Percentiles rank a stretch among this genome's conserved stretches.
Evolutionary conservation across 2,329 filamentous ascomycete species (phyloP).

Genomic region (Colletotrichum phormii): DNA sequence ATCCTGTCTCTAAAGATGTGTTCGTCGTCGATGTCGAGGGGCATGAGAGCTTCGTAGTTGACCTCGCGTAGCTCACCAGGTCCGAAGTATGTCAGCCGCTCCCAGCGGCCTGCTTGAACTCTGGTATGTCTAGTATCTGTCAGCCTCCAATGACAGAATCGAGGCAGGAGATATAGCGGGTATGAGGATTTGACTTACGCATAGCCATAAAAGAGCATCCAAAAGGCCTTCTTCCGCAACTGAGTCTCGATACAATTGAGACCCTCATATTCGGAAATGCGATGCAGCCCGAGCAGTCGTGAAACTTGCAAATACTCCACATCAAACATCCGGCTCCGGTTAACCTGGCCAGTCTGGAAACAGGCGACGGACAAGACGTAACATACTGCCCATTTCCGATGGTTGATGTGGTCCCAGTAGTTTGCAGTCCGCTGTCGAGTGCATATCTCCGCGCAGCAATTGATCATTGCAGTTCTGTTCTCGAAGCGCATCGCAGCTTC

Average conservation of each 20-base stretch:
- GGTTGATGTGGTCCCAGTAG: conserved; percentile 45
- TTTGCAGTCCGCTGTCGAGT: conserved; percentile 37
- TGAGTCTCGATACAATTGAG: conserved; percentile 48
- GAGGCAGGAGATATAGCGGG: not conserved
- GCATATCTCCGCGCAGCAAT: conserved; percentile 41
- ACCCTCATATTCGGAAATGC: conserved; percentile 45
- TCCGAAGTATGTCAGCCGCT: conserved; percentile 44
- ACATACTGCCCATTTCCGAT: conserved; percentile 49
- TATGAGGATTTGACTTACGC: conserved; percentile 24
- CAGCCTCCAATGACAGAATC: not conserved
- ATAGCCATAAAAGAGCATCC: conserved; percentile 49
- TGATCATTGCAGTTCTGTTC: conserved; percentile 42
- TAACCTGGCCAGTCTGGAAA: conserved; percentile 49
- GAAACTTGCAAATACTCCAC: conserved; percentile 49
- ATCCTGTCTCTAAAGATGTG: conserved; percentile 41
- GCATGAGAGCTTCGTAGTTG: conserved; percentile 47
- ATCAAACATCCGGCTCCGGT: conserved; percentile 50
- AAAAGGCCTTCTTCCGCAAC: conserved; percentile 51
- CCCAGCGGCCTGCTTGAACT: conserved; percentile 39
- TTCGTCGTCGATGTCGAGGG: conserved; percentile 47
- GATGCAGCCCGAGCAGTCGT: conserved; percentile 46
- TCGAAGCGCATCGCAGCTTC: conserved; percentile 40
- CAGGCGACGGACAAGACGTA: conserved; percentile 47
- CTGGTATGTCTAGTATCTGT: conserved; percentile 35
- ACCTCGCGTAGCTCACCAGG: conserved; percentile 43